These are phyloP conservation scores for Naegleria lovaniensis DNA, from an alignment of 208 protist genomes.

Conservation along the genomic window DNA sequence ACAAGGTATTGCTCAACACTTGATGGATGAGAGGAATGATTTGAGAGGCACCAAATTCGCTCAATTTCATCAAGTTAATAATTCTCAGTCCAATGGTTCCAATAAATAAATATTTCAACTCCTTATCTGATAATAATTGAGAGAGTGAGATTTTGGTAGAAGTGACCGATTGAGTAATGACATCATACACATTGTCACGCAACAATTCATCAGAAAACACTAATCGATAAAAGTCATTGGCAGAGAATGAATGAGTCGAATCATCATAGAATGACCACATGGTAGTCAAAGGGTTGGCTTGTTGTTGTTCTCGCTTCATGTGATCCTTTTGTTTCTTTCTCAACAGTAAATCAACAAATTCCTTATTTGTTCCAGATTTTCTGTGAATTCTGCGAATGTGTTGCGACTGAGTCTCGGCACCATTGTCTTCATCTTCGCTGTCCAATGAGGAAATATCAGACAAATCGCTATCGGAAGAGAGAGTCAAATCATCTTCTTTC, in stretches of 20 bases:
- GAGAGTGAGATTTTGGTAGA: not conserved
- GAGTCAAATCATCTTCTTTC: not conserved
- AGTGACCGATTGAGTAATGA: not conserved
- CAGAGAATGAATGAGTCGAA: not conserved
- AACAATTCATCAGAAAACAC: not conserved
- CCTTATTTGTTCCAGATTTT: not conserved
- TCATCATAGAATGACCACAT: slow-evolving; percentile 7
- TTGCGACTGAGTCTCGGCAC: not conserved
- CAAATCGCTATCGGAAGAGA: not conserved
- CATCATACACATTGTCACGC: not conserved
- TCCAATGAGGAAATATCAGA: not conserved
- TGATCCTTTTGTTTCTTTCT: not conserved
- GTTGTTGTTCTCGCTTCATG: not conserved
- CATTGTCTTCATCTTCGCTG: not conserved
- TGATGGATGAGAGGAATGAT: not conserved
- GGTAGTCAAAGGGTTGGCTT: not conserved
- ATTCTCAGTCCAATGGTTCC: not conserved
- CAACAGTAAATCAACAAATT: not conserved
- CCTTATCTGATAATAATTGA: not conserved
- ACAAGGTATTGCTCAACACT: not conserved
- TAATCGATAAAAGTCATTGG: not conserved
- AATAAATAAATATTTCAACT: not conserved
- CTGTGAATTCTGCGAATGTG: not conserved
- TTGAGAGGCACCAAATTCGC: not conserved
- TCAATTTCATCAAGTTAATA: not conserved